A percentile compares a stretch with the other conserved stretches of the same genome.
These are phyloP conservation scores for Tulasnella sp. DNA, from an alignment of 768 basidiomycete genomes.

Conservation along the genomic window DNA sequence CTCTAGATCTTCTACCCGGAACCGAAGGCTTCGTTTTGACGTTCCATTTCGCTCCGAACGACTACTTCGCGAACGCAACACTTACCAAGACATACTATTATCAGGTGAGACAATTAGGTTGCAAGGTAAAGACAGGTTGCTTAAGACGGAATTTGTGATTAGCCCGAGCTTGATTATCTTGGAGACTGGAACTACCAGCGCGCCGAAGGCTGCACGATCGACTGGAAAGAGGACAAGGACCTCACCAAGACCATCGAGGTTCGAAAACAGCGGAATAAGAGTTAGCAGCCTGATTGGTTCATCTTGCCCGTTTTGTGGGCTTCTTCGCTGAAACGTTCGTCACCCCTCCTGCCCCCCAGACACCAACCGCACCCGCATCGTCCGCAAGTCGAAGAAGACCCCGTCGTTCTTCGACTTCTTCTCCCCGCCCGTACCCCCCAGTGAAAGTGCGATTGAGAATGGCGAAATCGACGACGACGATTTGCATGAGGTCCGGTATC, in stretches of 20 bases:
- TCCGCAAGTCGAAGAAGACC: constrained; percentile 75
- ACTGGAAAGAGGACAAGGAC: constrained; percentile 98
- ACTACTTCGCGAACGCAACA: constrained; percentile 78
- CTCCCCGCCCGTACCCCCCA: constrained; percentile 68
- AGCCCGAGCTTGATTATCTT: constrained; percentile 84
- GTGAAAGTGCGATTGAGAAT: constrained; percentile 60
- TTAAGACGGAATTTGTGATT: neutral
- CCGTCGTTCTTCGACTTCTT: constrained; percentile 99
- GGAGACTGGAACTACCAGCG: constrained; percentile 97
- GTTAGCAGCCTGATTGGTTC: constrained; percentile 45
- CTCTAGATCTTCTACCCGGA: constrained; percentile 65
- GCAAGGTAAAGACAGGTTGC: neutral
- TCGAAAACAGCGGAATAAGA: constrained; percentile 99
- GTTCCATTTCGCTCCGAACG: constrained; percentile 78
- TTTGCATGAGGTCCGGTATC: constrained; percentile 85
- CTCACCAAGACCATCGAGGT: constrained; percentile 96
- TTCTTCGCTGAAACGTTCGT: neutral
- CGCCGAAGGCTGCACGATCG: constrained; percentile 85
- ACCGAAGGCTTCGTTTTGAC: constrained; percentile 75
- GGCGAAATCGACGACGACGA: constrained; percentile 79
- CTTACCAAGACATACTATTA: constrained; percentile 95
- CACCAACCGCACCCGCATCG: constrained; percentile 46
- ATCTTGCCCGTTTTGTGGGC: neutral
- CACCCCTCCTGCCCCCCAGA: constrained; percentile 36
- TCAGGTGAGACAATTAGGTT: constrained; percentile 42